These are phyloP conservation scores for Arthonia radiata DNA, from an alignment of 495 filamentous ascomycete genomes.

Conservation along the genomic window DNA sequence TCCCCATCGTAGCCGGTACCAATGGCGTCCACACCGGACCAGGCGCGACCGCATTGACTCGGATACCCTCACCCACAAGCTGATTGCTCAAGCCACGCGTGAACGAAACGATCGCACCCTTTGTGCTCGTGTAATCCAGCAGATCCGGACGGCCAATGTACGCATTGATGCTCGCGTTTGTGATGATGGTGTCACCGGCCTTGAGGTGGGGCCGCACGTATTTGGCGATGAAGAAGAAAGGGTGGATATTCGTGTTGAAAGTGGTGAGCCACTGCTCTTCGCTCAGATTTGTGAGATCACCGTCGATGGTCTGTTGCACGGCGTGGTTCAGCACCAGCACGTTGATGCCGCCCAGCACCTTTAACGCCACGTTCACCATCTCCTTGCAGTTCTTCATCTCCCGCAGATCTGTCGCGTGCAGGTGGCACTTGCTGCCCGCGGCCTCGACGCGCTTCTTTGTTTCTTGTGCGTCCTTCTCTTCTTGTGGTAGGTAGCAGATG, in stretches of 20 bases:
- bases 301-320: background rate
- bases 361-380: slow-evolving; percentile 37
- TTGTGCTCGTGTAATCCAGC: slow-evolving; percentile 31
- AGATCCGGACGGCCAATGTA: slow-evolving; percentile 65
- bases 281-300: background rate
- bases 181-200: slow-evolving; percentile 37
- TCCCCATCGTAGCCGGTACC: slow-evolving; percentile 54
- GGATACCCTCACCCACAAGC: slow-evolving; percentile 42
- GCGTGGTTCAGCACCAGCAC: background rate
- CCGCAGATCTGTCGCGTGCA: slow-evolving; percentile 34
- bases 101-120: slow-evolving; percentile 65
- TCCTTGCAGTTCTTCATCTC: slow-evolving; percentile 40
- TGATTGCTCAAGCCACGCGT: slow-evolving; percentile 60
- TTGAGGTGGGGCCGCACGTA: slow-evolving; percentile 55
- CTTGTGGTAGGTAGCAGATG: slow-evolving; percentile 51
- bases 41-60: slow-evolving; percentile 59
- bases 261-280: slow-evolving; percentile 43
- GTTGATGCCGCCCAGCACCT: slow-evolving; percentile 42
- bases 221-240: slow-evolving; percentile 54
- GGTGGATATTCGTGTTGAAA: slow-evolving; percentile 55
- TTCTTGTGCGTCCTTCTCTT: slow-evolving; percentile 53
- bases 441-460: slow-evolving; percentile 44
- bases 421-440: slow-evolving; percentile 34
- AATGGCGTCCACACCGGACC: slow-evolving; percentile 74
- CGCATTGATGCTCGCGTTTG: slow-evolving; percentile 50